Evolutionary conservation across 2,329 filamentous ascomycete genomes (phyloP).

Genomic region (Cyphellophora europaea): DNA sequence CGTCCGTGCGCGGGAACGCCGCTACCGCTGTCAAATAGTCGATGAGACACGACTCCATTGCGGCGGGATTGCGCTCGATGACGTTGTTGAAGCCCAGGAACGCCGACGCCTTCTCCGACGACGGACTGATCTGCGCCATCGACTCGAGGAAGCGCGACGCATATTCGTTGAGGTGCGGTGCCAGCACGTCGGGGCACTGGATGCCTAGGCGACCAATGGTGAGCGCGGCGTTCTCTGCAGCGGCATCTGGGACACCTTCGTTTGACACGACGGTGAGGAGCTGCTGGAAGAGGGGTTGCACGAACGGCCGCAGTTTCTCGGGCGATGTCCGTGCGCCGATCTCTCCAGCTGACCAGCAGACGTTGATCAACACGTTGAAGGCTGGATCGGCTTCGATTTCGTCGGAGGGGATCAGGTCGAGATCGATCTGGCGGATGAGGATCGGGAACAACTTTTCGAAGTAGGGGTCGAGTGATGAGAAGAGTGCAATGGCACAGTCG

Average conservation of each 20-base stretch:
- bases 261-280: constrained; percentile 78
- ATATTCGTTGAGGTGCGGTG: constrained; percentile 69
- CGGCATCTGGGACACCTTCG: constrained; percentile 71
- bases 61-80: constrained; percentile 76
- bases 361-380: constrained; percentile 94
- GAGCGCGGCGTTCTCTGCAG: constrained; percentile 90
- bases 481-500: constrained; percentile 90
- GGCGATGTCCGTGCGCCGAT: constrained; percentile 70
- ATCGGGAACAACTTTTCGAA: constrained; percentile 65
- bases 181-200: constrained; percentile 64
- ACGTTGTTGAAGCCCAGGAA: constrained; percentile 83
- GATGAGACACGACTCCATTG: constrained; percentile 77
- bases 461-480: constrained; percentile 65
- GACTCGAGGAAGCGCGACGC: constrained; percentile 71
- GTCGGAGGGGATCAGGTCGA: constrained; percentile 66
- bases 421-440: constrained; percentile 77
- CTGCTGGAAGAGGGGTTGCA: constrained; percentile 66
- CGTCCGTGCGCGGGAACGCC: constrained; percentile 50
- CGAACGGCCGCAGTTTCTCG: constrained; percentile 53
- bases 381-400: constrained; percentile 60
- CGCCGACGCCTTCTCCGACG: constrained; percentile 88
- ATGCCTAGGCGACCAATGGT: constrained; percentile 81
- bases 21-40: constrained; percentile 81
- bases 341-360: constrained; percentile 93
- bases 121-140: constrained; percentile 77